Evolutionary conservation across 2,329 filamentous ascomycete genomes (phyloP).

Genomic region (Epichloe elymi): DNA sequence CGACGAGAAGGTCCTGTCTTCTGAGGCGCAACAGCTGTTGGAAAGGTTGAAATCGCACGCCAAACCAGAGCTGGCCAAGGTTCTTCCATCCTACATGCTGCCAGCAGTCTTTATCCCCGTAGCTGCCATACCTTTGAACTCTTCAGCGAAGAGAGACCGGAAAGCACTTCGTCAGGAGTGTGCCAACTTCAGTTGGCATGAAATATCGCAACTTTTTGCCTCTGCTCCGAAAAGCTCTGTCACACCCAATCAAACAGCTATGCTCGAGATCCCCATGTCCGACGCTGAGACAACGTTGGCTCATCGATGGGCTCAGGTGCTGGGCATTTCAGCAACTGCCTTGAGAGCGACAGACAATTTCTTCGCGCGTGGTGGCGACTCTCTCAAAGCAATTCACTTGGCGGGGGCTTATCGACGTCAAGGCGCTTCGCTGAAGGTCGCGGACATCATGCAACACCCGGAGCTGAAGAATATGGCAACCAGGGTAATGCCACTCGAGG

Average conservation of each 20-base stretch:
- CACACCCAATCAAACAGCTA: background rate
- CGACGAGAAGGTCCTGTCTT: too few species aligned
- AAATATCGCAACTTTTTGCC: background rate
- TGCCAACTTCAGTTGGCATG: too few species aligned
- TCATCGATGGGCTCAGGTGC: slow-evolving; percentile 7
- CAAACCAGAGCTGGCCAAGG: background rate
- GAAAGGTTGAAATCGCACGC: too few species aligned
- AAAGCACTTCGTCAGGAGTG: background rate
- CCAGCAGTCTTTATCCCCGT: background rate
- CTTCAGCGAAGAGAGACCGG: background rate
- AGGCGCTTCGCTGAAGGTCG: background rate
- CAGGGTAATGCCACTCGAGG: too few species aligned
- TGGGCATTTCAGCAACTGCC: too few species aligned
- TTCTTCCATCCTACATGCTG: background rate
- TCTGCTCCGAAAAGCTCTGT: background rate
- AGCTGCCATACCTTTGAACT: background rate
- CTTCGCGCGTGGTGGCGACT: slow-evolving; percentile 4
- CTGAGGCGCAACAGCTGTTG: too few species aligned
- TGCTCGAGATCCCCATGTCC: background rate
- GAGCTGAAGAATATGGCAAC: background rate
- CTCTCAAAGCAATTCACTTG: background rate
- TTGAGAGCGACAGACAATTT: slow-evolving; percentile 14
- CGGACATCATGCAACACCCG: background rate
- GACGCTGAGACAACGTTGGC: background rate
- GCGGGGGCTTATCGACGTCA: background rate